A percentile compares a stretch with the other conserved stretches of the same genome.
Conservation (phyloP, 768 basidiomycete genomes). For the Panaeolus papilionaceus region DNA sequence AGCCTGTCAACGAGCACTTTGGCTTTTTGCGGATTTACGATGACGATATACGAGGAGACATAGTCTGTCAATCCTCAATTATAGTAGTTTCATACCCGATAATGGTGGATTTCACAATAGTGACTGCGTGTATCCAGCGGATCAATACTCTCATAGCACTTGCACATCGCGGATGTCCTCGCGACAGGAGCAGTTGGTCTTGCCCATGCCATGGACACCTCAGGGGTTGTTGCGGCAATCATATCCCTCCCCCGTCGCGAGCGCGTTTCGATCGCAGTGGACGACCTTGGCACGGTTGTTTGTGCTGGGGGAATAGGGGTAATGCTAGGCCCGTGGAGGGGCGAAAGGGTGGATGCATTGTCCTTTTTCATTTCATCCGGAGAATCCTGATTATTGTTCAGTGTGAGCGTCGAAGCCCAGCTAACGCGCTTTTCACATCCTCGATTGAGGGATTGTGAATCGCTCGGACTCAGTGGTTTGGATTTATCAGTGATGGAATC, state of each 20-base stretch:
- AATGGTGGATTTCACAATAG: constrained; percentile 1
- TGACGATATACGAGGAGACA: neutral
- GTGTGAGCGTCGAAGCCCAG: constrained; percentile 35
- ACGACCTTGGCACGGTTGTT: constrained; percentile 21
- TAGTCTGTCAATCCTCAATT: neutral
- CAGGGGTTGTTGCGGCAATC: constrained; percentile 29
- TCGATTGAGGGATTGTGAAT: constrained; percentile 22
- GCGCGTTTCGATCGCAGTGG: constrained; percentile 25
- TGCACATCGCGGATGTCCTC: constrained; percentile 17
- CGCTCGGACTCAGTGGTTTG: constrained; percentile 25
- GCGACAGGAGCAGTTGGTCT: constrained; percentile 11
- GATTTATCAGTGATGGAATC: constrained; percentile 11
- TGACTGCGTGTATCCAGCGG: constrained; percentile 12
- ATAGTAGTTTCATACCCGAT: neutral
- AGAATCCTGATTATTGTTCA: constrained; percentile 27
- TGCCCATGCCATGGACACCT: constrained; percentile 27
- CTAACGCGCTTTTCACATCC: constrained; percentile 32
- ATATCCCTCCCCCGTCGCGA: constrained; percentile 28
- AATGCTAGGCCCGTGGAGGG: neutral
- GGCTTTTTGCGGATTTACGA: constrained; percentile 6
- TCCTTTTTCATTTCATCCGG: constrained; percentile 26
- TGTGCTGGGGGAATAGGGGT: constrained; percentile 24
- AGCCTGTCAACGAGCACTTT: neutral
- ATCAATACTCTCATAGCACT: constrained; percentile 4
- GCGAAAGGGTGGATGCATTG: neutral